These are phyloP conservation scores for Martensiomyces pterosporus DNA, from an alignment of 192 early-diverging fungal genomes.

Conservation along the genomic window DNA sequence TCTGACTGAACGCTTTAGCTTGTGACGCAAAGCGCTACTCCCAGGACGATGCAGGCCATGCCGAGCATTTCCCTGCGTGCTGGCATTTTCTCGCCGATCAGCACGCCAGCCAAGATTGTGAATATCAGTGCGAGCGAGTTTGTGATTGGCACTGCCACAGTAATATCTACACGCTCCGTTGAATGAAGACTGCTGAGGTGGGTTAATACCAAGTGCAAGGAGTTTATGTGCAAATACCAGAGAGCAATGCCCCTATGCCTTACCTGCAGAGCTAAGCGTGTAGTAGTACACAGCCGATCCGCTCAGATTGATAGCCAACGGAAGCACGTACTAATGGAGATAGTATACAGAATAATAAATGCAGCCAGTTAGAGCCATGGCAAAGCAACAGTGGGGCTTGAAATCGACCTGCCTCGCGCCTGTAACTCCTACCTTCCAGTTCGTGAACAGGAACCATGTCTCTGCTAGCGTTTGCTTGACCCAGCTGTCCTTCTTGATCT, in stretches of 20 bases:
- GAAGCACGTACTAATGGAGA: slow-evolving; percentile 77
- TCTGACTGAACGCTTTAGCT: too few relatives aligned
- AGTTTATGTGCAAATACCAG: too few relatives aligned
- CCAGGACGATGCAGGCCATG: slow-evolving; percentile 63
- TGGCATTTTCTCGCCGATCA: slow-evolving; percentile 76
- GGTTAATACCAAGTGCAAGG: too few relatives aligned
- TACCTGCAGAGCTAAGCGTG: slow-evolving; percentile 69
- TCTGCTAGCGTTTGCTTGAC: slow-evolving; percentile 58
- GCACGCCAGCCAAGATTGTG: slow-evolving; percentile 71
- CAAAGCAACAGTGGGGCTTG: too few relatives aligned
- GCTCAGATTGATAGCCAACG: slow-evolving; percentile 82
- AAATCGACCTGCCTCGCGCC: too few relatives aligned
- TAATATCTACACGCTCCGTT: too few relatives aligned
- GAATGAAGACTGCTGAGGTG: too few relatives aligned
- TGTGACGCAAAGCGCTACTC: slow-evolving; percentile 65
- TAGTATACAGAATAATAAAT: too few relatives aligned
- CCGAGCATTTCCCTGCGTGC: slow-evolving; percentile 58
- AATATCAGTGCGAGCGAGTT: slow-evolving; percentile 88
- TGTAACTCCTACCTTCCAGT: slow-evolving; percentile 73
- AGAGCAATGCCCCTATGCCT: too few relatives aligned
- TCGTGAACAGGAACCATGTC: slow-evolving; percentile 70
- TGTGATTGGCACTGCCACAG: slow-evolving; percentile 87
- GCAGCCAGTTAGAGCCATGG: too few relatives aligned
- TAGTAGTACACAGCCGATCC: slow-evolving; percentile 93
- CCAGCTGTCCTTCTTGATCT: slow-evolving; percentile 59